Evolutionary conservation across 441 rosid genomes (phyloP).

Genomic region (Dalechampia spathulata): DNA sequence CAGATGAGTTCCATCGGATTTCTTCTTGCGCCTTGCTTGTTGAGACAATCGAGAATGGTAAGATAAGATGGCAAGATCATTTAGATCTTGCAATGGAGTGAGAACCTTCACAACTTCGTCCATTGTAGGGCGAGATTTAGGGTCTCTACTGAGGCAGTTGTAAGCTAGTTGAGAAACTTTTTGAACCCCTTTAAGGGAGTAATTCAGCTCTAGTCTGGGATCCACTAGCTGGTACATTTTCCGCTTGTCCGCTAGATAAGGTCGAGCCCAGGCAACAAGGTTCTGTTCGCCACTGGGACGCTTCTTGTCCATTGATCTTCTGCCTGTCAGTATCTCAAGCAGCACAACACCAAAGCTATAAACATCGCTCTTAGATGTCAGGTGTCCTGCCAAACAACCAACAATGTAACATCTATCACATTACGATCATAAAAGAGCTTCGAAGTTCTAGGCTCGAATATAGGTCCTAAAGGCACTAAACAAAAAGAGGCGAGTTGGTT

Average conservation of each 20-base stretch:
- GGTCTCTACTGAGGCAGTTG: slow-evolving; percentile 55
- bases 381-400: slow-evolving; percentile 43
- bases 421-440: neutral
- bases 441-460: neutral
- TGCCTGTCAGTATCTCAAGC: slow-evolving; percentile 70
- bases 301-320: slow-evolving; percentile 55
- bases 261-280: slow-evolving; percentile 60
- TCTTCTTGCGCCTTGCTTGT: slow-evolving; percentile 63
- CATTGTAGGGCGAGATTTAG: slow-evolving; percentile 62
- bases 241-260: slow-evolving; percentile 40
- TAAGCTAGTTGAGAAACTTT: slow-evolving; percentile 58
- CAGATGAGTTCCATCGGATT: slow-evolving; percentile 35
- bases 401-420: neutral
- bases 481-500: neutral
- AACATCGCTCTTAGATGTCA: slow-evolving; percentile 78
- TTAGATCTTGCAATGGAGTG: slow-evolving; percentile 54
- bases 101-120: slow-evolving; percentile 62
- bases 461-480: neutral
- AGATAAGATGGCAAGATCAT: slow-evolving; percentile 54
- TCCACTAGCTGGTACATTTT: slow-evolving; percentile 39
- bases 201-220: slow-evolving; percentile 39
- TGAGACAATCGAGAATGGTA: slow-evolving; percentile 47
- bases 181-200: slow-evolving; percentile 67
- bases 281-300: slow-evolving; percentile 47
- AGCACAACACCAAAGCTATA: slow-evolving; percentile 92